A percentile compares a stretch with the other conserved stretches of the same genome.
Evolutionary conservation across 257 asterid genomes (phyloP).

Genomic region (Echium plantagineum): DNA sequence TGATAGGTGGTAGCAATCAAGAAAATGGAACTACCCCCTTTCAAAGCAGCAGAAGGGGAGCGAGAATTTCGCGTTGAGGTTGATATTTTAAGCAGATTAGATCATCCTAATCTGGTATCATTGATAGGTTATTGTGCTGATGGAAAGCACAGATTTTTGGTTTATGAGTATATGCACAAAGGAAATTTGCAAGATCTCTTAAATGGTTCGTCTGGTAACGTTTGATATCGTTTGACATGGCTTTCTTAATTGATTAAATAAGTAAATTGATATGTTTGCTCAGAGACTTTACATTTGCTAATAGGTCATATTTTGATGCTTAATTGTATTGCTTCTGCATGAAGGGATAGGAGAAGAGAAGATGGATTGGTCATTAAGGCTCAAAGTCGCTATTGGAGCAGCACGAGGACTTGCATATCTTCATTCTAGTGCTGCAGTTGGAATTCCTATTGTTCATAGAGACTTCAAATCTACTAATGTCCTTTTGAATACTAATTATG

Average conservation of each 20-base stretch:
- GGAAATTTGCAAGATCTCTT: slow-evolving; percentile 90
- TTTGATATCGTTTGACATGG: background rate
- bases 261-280: too few relatives aligned
- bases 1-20: slow-evolving; percentile 82
- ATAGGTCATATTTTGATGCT: background rate
- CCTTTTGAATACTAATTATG: slow-evolving; percentile 66
- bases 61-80: slow-evolving; percentile 92
- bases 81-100: slow-evolving; percentile 90
- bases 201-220: slow-evolving; percentile 43
- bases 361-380: slow-evolving; percentile 89
- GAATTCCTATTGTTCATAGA: slow-evolving; percentile 85
- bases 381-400: slow-evolving; percentile 76
- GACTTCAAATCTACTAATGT: slow-evolving; percentile 95
- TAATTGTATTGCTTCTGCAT: slow-evolving; percentile 9
- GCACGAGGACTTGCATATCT: slow-evolving; percentile 95
- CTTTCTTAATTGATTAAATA: too few relatives aligned
- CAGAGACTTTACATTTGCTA: too few relatives aligned
- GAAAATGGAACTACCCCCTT: slow-evolving; percentile 85
- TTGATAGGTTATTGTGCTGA: slow-evolving; percentile 90
- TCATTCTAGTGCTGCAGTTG: slow-evolving; percentile 79
- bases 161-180: slow-evolving; percentile 72
- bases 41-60: slow-evolving; percentile 85
- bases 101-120: slow-evolving; percentile 82
- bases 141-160: slow-evolving; percentile 90
- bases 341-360: slow-evolving; percentile 61